Percentiles rank a stretch among this genome's conserved stretches.
Conservation (phyloP, 2,329 filamentous ascomycete species). For the Camptophora hylomeconis region DNA sequence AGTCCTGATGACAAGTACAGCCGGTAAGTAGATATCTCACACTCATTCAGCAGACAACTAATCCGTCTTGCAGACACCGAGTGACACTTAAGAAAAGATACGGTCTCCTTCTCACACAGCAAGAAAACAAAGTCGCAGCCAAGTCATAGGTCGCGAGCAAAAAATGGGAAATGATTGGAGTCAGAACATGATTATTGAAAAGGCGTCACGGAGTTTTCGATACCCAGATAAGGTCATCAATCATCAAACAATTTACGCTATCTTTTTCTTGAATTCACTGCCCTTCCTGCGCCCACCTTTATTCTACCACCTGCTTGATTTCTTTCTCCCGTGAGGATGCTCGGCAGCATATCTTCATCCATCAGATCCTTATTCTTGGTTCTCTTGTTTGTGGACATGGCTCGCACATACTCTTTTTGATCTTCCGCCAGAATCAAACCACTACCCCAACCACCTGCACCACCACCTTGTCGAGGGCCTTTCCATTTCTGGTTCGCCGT, state of each 20-base stretch:
- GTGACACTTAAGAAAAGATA: conserved; percentile 93
- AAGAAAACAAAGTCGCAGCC: conserved; percentile 20
- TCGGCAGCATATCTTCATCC: conserved; percentile 87
- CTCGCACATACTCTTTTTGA: conserved; percentile 77
- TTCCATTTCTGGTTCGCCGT: conserved; percentile 62
- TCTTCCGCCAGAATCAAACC: conserved; percentile 81
- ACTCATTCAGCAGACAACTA: conserved; percentile 1
- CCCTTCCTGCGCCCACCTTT: conserved; percentile 72
- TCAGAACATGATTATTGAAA: no score
- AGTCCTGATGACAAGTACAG: conserved; percentile 99
- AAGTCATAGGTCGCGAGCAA: conserved; percentile 5
- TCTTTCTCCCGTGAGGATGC: conserved; percentile 70
- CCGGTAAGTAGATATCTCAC: conserved; percentile 31
- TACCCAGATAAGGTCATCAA: conserved; percentile 5
- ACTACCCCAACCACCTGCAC: conserved; percentile 75
- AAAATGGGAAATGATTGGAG: not conserved
- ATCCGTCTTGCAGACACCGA: conserved; percentile 50
- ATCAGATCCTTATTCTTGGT: conserved; percentile 68
- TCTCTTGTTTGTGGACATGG: conserved; percentile 50
- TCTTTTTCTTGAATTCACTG: conserved; percentile 64
- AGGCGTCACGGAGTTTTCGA: no score
- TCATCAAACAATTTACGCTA: conserved; percentile 14
- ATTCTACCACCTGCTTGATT: conserved; percentile 52
- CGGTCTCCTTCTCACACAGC: conserved; percentile 74
- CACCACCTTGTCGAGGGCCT: conserved; percentile 46